Base-by-base conservation (phyloP, 495 filamentous ascomycete species). In the Aspergillus funiculosus region DNA sequence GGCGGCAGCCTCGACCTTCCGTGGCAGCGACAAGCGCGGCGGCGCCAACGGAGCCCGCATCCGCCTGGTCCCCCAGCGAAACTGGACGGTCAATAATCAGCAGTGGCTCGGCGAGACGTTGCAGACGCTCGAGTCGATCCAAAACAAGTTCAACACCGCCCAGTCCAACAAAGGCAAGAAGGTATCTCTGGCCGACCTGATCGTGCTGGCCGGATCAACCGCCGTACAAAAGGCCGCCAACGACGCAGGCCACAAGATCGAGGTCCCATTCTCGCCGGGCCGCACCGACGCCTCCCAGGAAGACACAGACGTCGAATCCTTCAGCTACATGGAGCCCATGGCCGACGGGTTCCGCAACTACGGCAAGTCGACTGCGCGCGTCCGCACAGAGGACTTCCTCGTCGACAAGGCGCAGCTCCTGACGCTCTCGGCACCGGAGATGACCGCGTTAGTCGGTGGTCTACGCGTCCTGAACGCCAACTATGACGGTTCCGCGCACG, bases 331-430 rank as follows among this genome's bases (percentile, higher is more conserved):
- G 42, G 73, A 83, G 66, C 81, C 83, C 0, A 34, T 62, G 19
- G 70, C 69, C 40, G 83, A 87, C 52, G 82, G 80, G 15, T 87
- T 87, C 83, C 83, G 83, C 63, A 85, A 79, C 75, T 87, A 83
- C 53, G 81, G 82, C 56, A 65, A 69, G 36, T 76, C 73, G 6
- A 77, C 73, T 4, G 39, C 55, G 4, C 77, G 80, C 22, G 80
- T 80, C 2, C 68, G 67, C 53, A 71, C 75, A 17, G 83, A 87
- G 62, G 72, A 84, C 53, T 72, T 76, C 57, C 76, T 86, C 32
- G 71, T 87, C 48, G 83, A 87, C 74, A 72, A 63, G 45, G 83
- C 83, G 3, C 68, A 83, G 37, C 75, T 80, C 13, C 77, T 87
- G 21, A 83, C 74, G 6, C 80, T 87, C 18, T 69, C 79, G 8